Percentiles rank a stretch among this genome's conserved stretches.
These are phyloP conservation scores for Pythium plurisporium DNA, from an alignment of 352 stramenopile species.

Conservation along the genomic window DNA sequence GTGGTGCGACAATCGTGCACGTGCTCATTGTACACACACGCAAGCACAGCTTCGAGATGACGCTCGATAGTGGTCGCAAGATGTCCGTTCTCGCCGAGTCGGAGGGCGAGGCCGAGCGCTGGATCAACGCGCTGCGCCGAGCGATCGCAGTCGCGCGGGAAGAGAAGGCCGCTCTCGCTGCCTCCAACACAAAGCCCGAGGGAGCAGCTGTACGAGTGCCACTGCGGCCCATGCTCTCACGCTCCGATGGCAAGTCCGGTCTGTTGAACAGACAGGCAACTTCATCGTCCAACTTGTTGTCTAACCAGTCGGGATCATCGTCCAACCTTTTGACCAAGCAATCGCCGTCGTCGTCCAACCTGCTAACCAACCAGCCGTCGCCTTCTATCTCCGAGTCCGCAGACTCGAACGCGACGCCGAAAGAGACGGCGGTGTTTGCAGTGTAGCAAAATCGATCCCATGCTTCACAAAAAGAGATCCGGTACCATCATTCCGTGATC, in stretches of 20 bases:
- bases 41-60: conserved; percentile 76
- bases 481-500: not conserved
- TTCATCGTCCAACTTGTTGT: not conserved
- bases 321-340: not conserved
- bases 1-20: conserved; percentile 63
- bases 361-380: not conserved
- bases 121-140: conserved; percentile 56
- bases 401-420: not conserved
- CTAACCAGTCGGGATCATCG: not conserved
- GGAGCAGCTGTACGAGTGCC: not conserved
- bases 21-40: conserved; percentile 60
- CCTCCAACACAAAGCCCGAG: not conserved
- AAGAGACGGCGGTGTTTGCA: not conserved
- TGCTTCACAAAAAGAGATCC: no score
- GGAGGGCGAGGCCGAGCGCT: conserved; percentile 58
- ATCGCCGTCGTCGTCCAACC: not conserved
- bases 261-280: not conserved
- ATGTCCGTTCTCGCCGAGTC: conserved; percentile 69
- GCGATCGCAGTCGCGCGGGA: conserved; percentile 34
- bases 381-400: not conserved
- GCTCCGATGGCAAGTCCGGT: conserved; percentile 6
- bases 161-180: conserved; percentile 7
- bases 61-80: conserved; percentile 64
- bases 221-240: conserved; percentile 7
- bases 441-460: not conserved